Base-by-base conservation (phyloP, 2,329 filamentous ascomycete genomes). In the Curvularia verruculosa region DNA sequence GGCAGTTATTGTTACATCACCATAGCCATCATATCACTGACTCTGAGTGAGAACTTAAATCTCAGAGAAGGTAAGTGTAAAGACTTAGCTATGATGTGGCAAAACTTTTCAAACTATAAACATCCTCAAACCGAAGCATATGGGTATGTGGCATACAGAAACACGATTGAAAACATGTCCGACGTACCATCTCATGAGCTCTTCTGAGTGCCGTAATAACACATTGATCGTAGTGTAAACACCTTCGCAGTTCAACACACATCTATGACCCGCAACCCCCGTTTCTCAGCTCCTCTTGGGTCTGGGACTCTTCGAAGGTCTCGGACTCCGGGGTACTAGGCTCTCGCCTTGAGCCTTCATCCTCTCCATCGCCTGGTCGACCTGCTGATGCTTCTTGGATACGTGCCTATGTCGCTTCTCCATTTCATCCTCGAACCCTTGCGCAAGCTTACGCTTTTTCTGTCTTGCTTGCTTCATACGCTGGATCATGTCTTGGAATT, bases 291-390 rank as follows among this genome's bases (percentile, higher is more conserved):
- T 29, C 28, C 50, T 62, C 52, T 34, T 62, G 13, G 59, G 41
- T 31, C 54, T 58, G 15, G 68, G 64, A 19, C 62, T 66, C 58
- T 63, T 67, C 12, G 63, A 67, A 5, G 59, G 26, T 26, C 60
- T 62, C 3, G 80, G 79, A 41, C 77, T 80, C 51, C 78, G 79
- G 40, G 67, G 68, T 28, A 88, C 73, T 28, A 88, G 78, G 31
- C 79, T 79, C 19, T 78, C 76, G 5, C 86, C 86, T 39, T 81
- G 82, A 36, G 75, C 75, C 69, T 81, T 83, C 82, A 88, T 85
- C 58, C 75, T 80, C 8, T 72, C 72, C 61, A 86, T 69, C 28
- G 83, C 81, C n/a, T 72, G 71, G 34, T 82, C 77, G 5, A 86
- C 78, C 19, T 81, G 73, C 15, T 72, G 70, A 43, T 79, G 79